Percentiles rank a stretch among this genome's conserved stretches.
Evolutionary conservation across 108 stramenopile species (phyloP).

Genomic region (Stephanodiscus triporus): DNA sequence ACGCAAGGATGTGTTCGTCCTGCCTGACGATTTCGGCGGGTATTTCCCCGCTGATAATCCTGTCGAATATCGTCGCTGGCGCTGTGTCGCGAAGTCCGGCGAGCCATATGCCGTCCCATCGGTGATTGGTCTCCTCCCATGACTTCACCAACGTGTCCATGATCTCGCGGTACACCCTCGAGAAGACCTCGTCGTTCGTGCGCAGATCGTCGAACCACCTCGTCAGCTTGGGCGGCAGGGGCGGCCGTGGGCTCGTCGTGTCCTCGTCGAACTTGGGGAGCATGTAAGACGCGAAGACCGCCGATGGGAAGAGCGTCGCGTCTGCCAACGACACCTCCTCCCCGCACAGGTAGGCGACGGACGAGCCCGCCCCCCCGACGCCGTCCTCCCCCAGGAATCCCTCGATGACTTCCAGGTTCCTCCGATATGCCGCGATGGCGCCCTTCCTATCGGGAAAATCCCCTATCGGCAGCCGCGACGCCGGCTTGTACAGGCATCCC

Average conservation of each 20-base stretch:
- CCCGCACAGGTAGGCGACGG: conserved; percentile 78
- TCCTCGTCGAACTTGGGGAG: conserved; percentile 88
- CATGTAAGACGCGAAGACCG: conserved; percentile 87
- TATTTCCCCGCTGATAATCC: conserved; percentile 90
- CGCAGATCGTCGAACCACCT: conserved; percentile 72
- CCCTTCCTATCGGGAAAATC: conserved; percentile 77
- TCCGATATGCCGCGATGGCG: conserved; percentile 75
- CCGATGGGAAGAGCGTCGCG: conserved; percentile 89
- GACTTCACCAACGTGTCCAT: conserved; percentile 44
- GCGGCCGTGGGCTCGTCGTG: conserved; percentile 46
- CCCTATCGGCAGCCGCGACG: conserved; percentile 78
- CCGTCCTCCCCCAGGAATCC: conserved; percentile 54
- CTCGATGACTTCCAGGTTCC: conserved; percentile 79
- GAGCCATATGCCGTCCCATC: conserved; percentile 83
- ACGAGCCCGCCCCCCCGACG: conserved; percentile 9
- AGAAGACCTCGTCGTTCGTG: conserved; percentile 61
- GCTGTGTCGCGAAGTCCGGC: conserved; percentile 79
- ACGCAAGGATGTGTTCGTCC: conserved; percentile 94
- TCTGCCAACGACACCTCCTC: conserved; percentile 91
- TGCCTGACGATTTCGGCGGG: conserved; percentile 93
- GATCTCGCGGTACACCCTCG: conserved; percentile 79
- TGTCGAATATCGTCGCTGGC: conserved; percentile 94
- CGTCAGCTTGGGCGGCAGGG: conserved; percentile 56
- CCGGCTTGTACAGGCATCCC: conserved; percentile 87
- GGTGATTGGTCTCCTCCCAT: conserved; percentile 65